These are phyloP conservation scores for Globisporangium acanthophoron DNA, from an alignment of 352 stramenopile genomes.

Conservation along the genomic window DNA sequence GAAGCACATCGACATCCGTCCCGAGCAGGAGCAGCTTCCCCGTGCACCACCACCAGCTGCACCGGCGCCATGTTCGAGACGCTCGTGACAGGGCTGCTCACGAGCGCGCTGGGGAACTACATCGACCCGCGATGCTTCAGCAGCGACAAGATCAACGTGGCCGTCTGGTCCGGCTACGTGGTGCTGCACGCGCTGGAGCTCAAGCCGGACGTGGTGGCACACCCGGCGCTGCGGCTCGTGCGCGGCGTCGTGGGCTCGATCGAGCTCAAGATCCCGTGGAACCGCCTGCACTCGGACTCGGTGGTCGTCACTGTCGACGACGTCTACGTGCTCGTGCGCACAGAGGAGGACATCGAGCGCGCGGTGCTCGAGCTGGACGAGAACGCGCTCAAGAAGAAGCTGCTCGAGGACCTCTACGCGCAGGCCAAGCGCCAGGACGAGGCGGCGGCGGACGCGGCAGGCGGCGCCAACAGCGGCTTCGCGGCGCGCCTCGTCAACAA, in stretches of 20 bases:
- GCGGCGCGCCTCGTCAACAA: constrained; percentile 78
- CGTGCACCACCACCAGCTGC: too few relatives aligned
- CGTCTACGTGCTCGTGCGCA: constrained; percentile 76
- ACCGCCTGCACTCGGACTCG: constrained; percentile 83
- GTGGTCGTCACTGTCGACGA: constrained; percentile 85
- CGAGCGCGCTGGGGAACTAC: constrained; percentile 80
- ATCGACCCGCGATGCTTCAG: constrained; percentile 86
- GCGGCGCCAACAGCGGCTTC: constrained; percentile 53
- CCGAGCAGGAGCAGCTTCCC: too few relatives aligned
- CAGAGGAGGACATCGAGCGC: constrained; percentile 74
- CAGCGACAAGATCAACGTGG: constrained; percentile 86
- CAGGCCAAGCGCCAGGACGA: constrained; percentile 62
- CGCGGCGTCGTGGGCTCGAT: constrained; percentile 79
- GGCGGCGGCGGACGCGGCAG: constrained; percentile 10
- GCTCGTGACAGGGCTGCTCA: constrained; percentile 80
- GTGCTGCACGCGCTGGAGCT: constrained; percentile 79
- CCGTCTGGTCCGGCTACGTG: constrained; percentile 83
- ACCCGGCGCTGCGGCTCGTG: constrained; percentile 62
- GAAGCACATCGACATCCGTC: too few relatives aligned
- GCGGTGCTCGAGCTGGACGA: constrained; percentile 73
- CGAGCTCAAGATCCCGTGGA: constrained; percentile 89
- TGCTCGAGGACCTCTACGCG: constrained; percentile 75
- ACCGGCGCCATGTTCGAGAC: constrained; percentile 74
- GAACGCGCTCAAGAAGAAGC: constrained; percentile 79
- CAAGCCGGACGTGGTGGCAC: constrained; percentile 63